Evolutionary conservation across 257 asterid species (phyloP).

Genomic region (Capsicum pubescens): DNA sequence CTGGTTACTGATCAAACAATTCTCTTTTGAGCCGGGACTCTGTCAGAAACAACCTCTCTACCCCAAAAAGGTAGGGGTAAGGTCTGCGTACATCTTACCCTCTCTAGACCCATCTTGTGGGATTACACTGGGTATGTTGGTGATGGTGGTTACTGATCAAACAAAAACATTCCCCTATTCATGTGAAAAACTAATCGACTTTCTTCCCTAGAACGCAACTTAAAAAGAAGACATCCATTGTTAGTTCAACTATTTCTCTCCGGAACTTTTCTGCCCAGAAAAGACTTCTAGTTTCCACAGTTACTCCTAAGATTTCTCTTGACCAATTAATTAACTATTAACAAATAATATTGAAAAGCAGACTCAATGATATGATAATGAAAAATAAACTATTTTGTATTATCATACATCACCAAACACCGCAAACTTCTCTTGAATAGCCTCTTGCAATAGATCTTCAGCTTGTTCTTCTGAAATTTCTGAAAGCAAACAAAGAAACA

Average conservation of each 20-base stretch:
- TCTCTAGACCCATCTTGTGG: too few relatives aligned
- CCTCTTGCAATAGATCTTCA: conserved; percentile 92
- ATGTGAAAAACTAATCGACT: conserved; percentile 9
- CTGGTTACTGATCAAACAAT: neutral
- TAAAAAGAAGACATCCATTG: conserved; percentile 12
- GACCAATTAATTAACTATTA: conserved; percentile 18
- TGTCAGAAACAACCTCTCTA: too few relatives aligned
- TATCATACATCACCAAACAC: conserved; percentile 89
- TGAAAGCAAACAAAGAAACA: conserved; percentile 41
- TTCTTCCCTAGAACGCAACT: neutral
- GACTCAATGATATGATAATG: neutral
- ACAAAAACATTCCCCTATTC: neutral
- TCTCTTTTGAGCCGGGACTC: too few relatives aligned
- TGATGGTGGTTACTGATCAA: neutral
- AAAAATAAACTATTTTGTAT: neutral
- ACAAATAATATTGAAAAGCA: neutral
- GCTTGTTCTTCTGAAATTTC: conserved; percentile 99
- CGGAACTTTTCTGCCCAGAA: neutral
- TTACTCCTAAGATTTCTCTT: neutral
- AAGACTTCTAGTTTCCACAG: neutral
- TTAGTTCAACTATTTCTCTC: neutral
- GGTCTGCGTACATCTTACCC: too few relatives aligned
- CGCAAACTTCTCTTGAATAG: conserved; percentile 95
- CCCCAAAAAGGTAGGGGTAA: too few relatives aligned
- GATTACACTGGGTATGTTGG: too few relatives aligned